Base-by-base conservation (phyloP, 345 rosid species). In the sweet orange (Citrus sinensis) region DNA sequence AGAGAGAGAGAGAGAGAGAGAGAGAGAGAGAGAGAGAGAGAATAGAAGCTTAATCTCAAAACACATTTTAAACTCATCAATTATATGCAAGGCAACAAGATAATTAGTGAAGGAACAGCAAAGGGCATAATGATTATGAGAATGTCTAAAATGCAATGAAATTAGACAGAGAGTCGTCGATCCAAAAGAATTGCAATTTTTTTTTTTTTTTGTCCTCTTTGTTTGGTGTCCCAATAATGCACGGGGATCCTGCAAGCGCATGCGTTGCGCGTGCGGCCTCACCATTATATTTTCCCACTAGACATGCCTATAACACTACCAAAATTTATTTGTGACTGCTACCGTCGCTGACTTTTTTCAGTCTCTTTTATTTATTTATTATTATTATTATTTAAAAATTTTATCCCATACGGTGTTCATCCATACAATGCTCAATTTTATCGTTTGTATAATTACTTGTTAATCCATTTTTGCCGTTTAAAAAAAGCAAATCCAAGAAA, bases 211-310 rank as follows among this genome's bases (percentile, higher is more conserved):
- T 16, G 13, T 30, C 16, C 34, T 34, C 2, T 5, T 19, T 3
- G 14, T 66, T 20, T 8, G 7, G 79, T 83, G 87, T 81, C 75
- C 84, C 83, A 86, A 82, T 88, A 88, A 85, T 84, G 85, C 81
- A 17, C 64, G 4, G 70, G 82, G 60, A 74, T 83, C 81, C 79
- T 69, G 51, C 51, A 11, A 46, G 17, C 4, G 91, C 92, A 87
- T 88, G 94, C 91, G 82, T 76, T 78, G 89, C 82, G 90, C 94
- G 85, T 89, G 93, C 93, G 73, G 70, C 79, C 76, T 61, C 20
- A 35, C 83, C 90, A 91, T 88, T 78, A 88, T 91, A 70, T 70
- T 65, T 56, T 61, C 16, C 14, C 81, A 4, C 30, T 20, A 46
- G 75, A 75, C 88, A 63, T 82, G 82, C 87, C 74, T 68, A 55